Percentiles rank a stretch among this genome's conserved stretches.
Conservation (phyloP, 768 basidiomycete species). For the Sporobolomyces phaffii region DNA sequence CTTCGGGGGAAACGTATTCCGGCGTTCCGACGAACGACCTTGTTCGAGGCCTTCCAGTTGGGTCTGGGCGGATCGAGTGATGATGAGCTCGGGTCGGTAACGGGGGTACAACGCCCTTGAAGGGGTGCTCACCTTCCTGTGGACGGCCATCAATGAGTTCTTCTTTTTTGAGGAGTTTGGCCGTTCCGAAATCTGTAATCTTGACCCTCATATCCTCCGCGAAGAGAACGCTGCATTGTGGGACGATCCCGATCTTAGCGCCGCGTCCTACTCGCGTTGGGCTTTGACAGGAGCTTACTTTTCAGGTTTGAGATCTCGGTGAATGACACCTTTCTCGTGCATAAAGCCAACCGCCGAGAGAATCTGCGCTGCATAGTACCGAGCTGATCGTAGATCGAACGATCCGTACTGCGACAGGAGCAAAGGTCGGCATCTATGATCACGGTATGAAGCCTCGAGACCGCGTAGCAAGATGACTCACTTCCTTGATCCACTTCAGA, state of each 20-base stretch:
- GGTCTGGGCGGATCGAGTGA: neutral
- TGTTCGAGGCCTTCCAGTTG: slow-evolving; percentile 20
- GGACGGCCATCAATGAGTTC: slow-evolving; percentile 7
- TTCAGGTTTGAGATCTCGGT: slow-evolving; percentile 58
- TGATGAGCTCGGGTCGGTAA: no score
- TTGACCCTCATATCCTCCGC: slow-evolving; percentile 79
- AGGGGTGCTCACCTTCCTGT: slow-evolving; percentile 8
- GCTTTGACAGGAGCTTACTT: slow-evolving; percentile 46
- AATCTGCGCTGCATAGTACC: slow-evolving; percentile 83
- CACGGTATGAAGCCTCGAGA: no score
- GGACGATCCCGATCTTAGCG: neutral
- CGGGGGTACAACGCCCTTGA: no score
- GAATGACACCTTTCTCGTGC: slow-evolving; percentile 81
- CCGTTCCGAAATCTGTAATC: slow-evolving; percentile 95
- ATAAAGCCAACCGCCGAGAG: slow-evolving; percentile 84
- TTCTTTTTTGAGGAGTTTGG: slow-evolving; percentile 45
- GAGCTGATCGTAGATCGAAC: slow-evolving; percentile 65
- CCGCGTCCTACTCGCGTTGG: neutral
- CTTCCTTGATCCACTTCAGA: slow-evolving; percentile 47
- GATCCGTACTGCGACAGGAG: slow-evolving; percentile 61
- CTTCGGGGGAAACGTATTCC: slow-evolving; percentile 81
- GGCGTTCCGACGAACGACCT: slow-evolving; percentile 79
- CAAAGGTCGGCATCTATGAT: neutral
- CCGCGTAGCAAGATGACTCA: no score
- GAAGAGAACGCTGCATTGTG: slow-evolving; percentile 82